These are phyloP conservation scores for Solanum dulcamara DNA, from an alignment of 257 asterid species.

Conservation along the genomic window DNA sequence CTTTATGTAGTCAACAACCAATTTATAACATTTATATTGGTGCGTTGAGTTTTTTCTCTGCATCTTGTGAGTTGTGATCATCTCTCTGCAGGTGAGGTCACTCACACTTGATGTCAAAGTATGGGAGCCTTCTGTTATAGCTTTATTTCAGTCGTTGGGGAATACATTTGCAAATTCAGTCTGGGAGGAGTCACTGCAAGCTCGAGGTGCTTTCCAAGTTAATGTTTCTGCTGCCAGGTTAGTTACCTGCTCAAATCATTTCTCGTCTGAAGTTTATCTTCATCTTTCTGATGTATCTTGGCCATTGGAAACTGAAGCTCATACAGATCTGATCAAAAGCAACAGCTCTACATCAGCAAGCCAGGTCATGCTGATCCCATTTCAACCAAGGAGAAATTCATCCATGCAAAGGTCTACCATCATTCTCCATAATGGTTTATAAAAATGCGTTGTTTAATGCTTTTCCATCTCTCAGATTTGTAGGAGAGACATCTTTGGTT, in stretches of 20 bases:
- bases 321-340: constrained; percentile 54
- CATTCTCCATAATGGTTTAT: background rate
- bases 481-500: background rate
- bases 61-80: constrained; percentile 5
- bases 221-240: constrained; percentile 67
- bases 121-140: constrained; percentile 95
- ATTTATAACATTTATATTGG: background rate
- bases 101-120: constrained; percentile 95
- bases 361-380: constrained; percentile 74
- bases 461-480: background rate
- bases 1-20: background rate
- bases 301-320: constrained; percentile 41
- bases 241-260: constrained; percentile 7
- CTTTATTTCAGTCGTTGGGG: constrained; percentile 87
- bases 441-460: background rate
- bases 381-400: constrained; percentile 80
- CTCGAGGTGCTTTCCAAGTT: constrained; percentile 57
- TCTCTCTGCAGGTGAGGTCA: constrained; percentile 71
- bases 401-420: constrained; percentile 75
- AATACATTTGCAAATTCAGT: constrained; percentile 80
- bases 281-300: constrained; percentile 6
- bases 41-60: background rate
- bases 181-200: constrained; percentile 89
- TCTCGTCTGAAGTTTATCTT: background rate
- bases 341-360: constrained; percentile 53